Evolutionary conservation across 345 rosid species (phyloP).

Genomic region (Hibiscus trionum): DNA sequence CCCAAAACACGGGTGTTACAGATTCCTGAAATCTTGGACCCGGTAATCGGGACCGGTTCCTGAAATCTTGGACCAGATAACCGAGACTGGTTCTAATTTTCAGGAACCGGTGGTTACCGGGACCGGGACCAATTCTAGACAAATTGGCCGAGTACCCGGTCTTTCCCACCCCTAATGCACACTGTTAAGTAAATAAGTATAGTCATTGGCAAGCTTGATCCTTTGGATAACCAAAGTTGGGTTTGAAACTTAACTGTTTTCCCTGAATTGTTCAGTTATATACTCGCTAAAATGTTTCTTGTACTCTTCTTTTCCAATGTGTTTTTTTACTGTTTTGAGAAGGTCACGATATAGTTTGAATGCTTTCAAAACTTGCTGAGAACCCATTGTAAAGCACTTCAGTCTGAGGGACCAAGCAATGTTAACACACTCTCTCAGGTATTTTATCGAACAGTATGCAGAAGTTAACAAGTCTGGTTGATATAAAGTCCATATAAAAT

Average conservation of each 20-base stretch:
- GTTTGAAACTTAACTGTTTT: constrained; percentile 22
- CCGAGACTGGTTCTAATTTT: too few species aligned
- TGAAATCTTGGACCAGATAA: too few species aligned
- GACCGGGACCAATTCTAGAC: too few species aligned
- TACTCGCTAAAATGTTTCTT: constrained; percentile 65
- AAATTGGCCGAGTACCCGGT: too few species aligned
- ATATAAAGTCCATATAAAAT: too few species aligned
- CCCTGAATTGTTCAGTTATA: constrained; percentile 48
- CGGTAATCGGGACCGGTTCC: too few species aligned
- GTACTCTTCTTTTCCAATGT: constrained; percentile 66
- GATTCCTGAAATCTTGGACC: too few species aligned
- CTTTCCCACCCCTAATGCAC: too few species aligned
- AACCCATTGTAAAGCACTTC: constrained; percentile 34
- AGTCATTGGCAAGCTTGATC: constrained; percentile 50
- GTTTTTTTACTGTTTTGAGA: constrained; percentile 59
- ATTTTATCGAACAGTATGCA: constrained; percentile 12
- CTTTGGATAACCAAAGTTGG: constrained; percentile 30
- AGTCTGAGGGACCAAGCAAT: neutral
- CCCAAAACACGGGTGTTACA: too few species aligned
- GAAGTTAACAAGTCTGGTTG: neutral
- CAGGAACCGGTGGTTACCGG: too few species aligned
- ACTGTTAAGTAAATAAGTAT: constrained; percentile 54
- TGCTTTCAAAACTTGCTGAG: constrained; percentile 35
- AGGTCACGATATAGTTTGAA: constrained; percentile 55
- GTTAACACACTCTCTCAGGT: neutral